phyloP scores from a whole-genome alignment of 2,329 filamentous ascomycete species.

The Magnaporthiopsis incrustans region DNA sequence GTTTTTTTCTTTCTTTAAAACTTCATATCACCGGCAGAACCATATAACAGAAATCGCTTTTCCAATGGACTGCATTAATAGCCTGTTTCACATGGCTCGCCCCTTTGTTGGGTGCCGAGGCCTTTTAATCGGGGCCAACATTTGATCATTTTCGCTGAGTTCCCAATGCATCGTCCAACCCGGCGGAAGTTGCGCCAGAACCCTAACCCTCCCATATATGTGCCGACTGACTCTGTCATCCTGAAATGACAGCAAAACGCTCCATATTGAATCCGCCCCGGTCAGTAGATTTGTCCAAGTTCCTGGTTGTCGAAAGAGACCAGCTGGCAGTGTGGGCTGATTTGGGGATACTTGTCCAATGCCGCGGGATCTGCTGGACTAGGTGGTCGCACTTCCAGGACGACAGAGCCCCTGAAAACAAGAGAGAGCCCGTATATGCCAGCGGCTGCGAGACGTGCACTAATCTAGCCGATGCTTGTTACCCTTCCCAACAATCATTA shows the following conservation, averaged over 20 bases:
- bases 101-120: slow-evolving; percentile 1
- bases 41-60: background rate
- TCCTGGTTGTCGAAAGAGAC: too few relatives aligned
- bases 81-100: background rate
- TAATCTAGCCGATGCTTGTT: background rate
- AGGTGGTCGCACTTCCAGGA: background rate
- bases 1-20: background rate
- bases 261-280: too few relatives aligned
- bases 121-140: background rate
- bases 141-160: background rate
- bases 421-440: background rate
- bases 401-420: too few relatives aligned
- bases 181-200: too few relatives aligned
- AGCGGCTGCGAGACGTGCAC: background rate
- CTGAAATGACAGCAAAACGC: too few relatives aligned
- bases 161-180: background rate
- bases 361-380: too few relatives aligned
- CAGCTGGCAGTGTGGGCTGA: too few relatives aligned
- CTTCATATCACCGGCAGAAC: background rate
- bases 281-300: too few relatives aligned
- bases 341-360: background rate
- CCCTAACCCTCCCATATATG: too few relatives aligned
- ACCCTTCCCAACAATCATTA: background rate
- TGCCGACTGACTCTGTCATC: too few relatives aligned
- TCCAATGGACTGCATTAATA: background rate